Conservation (phyloP, 768 basidiomycete species). For the Mycena latifolia region DNA sequence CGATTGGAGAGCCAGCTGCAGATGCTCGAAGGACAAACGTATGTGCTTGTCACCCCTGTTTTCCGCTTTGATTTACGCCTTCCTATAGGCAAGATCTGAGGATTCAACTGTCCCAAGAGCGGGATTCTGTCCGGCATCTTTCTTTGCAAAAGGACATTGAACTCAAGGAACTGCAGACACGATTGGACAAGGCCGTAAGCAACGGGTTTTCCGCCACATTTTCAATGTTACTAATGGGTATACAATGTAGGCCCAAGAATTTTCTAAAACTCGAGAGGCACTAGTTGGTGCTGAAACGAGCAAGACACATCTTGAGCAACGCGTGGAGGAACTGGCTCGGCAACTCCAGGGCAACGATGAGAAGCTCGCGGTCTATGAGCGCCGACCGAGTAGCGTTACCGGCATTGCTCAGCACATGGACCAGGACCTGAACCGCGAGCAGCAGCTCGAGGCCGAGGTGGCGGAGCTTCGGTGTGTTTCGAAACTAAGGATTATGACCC, state of each 20-base stretch:
- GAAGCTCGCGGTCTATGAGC: conserved; percentile 90
- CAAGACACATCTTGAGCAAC: conserved; percentile 83
- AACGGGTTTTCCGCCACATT: neutral
- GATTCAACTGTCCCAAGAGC: conserved; percentile 77
- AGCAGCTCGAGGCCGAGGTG: conserved; percentile 86
- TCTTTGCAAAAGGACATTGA: conserved; percentile 87
- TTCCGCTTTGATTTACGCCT: neutral
- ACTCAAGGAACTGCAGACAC: conserved; percentile 76
- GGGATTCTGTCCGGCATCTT: conserved; percentile 80
- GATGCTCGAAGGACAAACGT: conserved; percentile 85
- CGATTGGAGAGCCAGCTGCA: conserved; percentile 86
- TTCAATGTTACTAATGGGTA: neutral
- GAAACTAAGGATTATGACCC: neutral
- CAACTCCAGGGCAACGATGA: conserved; percentile 84
- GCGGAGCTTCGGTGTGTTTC: conserved; percentile 81
- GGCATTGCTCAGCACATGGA: conserved; percentile 51
- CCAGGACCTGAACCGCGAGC: conserved; percentile 71
- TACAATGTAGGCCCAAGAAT: conserved; percentile 71
- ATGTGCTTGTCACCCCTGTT: conserved; percentile 38
- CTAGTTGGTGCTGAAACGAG: conserved; percentile 82
- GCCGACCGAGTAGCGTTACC: conserved; percentile 58
- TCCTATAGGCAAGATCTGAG: conserved; percentile 77
- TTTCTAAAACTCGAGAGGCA: conserved; percentile 76
- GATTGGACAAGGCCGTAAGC: conserved; percentile 76
- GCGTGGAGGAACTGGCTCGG: conserved; percentile 68